These are phyloP conservation scores for Hypoxylon cercidicola DNA, from an alignment of 495 filamentous ascomycete genomes.

Conservation along the genomic window DNA sequence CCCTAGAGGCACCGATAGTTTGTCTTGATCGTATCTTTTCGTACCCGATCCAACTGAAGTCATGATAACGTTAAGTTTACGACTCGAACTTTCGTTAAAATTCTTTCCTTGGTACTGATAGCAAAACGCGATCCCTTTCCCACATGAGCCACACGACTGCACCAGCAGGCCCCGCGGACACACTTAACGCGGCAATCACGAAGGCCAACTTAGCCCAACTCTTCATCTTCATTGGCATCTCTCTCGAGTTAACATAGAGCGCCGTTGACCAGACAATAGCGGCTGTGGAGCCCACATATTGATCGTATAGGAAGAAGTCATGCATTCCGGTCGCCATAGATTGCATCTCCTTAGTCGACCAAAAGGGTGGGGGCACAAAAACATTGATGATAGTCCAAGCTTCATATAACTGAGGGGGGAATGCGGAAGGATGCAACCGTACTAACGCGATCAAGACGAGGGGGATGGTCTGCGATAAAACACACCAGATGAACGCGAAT, in stretches of 20 bases:
- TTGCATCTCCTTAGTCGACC: slow-evolving; percentile 22
- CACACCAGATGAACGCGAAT: slow-evolving; percentile 31
- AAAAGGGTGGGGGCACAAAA: slow-evolving; percentile 30
- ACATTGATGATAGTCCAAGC: slow-evolving; percentile 29
- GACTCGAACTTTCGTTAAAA: neutral
- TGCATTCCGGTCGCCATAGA: slow-evolving; percentile 35
- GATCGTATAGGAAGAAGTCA: slow-evolving; percentile 34
- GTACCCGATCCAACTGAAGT: neutral
- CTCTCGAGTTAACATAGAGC: slow-evolving; percentile 28
- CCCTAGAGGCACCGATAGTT: no score
- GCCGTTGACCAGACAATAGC: slow-evolving; percentile 25
- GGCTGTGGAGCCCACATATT: slow-evolving; percentile 31
- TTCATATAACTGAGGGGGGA: slow-evolving; percentile 12
- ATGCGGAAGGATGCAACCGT: slow-evolving; percentile 14
- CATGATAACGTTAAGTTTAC: neutral
- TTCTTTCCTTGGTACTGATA: slow-evolving; percentile 4
- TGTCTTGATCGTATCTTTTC: neutral
- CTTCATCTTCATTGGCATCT: slow-evolving; percentile 9
- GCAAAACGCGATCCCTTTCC: slow-evolving; percentile 26
- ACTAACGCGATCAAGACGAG: slow-evolving; percentile 21
- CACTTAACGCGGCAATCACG: slow-evolving; percentile 17
- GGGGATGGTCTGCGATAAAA: slow-evolving; percentile 23
- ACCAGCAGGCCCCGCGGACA: slow-evolving; percentile 25
- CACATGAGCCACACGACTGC: slow-evolving; percentile 34
- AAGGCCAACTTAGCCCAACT: slow-evolving; percentile 22